Base-by-base conservation (phyloP, 2,329 filamentous ascomycete species). In the Nothophoma quercina region DNA sequence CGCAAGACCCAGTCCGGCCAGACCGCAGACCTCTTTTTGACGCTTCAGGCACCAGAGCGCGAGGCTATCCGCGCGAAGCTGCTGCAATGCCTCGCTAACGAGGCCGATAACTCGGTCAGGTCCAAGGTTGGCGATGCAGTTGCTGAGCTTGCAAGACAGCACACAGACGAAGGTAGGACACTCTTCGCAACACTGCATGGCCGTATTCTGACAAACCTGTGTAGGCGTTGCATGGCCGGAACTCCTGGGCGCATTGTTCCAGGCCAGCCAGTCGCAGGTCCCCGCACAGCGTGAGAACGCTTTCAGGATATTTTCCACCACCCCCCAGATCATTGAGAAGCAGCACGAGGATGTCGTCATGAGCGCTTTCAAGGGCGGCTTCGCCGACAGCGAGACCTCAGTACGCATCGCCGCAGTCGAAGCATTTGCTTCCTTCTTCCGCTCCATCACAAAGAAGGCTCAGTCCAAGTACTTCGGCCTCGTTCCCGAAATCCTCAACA, bases 101-200 rank as follows among this genome's bases (percentile, higher is more conserved):
- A 98, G 78, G 79, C 84, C 18, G 85, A 89, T 57, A 84, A 87
- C 56, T 81, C 85, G 30, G 90, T 96, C 38, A 85, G 95, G 67
- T 95, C 96, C 79, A 99, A 99, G 77, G 90, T 98, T 71, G 95
- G 93, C 65, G 95, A 99, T 77, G 92, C 93, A n/a, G 90, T 98
- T 57, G 95, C 95, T 19, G 95, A 99, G 77, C 83, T 99, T 55
- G 95, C 93, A 35, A 87, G 95, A 68, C 92, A 99, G 78, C 97
- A 97, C 77, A 89, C 90, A 35, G 95, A 98, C 67, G 91, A 89
- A 69, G 88, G 91, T 96, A 82, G 74, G 87, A 79, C 42, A 16
- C 36, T 10, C 16, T 16, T 23, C 10, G 25, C 21, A 35, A 15
- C 32, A 13, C 9, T 21, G 25, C 42, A 43, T 26, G 29, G 9